phyloP scores from a whole-genome alignment of 1,284 basidiomycete species.

The Cutaneotrichosporon sp. region DNA sequence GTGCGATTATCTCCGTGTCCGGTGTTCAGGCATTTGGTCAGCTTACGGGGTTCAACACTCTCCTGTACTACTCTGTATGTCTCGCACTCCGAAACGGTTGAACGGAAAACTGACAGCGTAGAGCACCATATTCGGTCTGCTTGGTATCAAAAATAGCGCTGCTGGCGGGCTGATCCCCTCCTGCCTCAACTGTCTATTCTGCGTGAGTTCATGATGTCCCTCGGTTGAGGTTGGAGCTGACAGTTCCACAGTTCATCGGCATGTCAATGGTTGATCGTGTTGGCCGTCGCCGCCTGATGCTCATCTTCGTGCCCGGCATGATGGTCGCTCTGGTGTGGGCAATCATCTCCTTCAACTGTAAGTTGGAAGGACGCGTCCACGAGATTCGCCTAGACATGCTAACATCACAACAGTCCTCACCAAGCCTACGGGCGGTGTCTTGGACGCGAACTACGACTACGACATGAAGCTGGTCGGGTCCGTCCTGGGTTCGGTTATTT shows the following conservation, averaged over 20 bases:
- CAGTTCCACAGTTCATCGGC: conserved; percentile 25
- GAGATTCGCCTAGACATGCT: neutral
- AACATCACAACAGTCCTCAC: neutral
- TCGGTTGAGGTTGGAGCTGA: too few species aligned
- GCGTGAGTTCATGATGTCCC: conserved; percentile 1
- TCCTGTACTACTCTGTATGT: conserved; percentile 2
- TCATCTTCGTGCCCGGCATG: conserved; percentile 25
- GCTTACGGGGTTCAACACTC: conserved; percentile 42
- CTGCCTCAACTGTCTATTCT: conserved; percentile 41
- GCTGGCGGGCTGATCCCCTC: conserved; percentile 40
- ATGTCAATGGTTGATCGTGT: conserved; percentile 26
- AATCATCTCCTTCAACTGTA: conserved; percentile 33
- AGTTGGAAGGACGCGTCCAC: conserved; percentile 5
- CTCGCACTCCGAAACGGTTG: too few species aligned
- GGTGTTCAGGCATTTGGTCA: conserved; percentile 26
- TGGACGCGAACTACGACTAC: neutral
- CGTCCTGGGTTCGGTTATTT: conserved; percentile 36
- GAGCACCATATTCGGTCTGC: conserved; percentile 35
- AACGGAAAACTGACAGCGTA: too few species aligned
- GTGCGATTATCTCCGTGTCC: conserved; percentile 22
- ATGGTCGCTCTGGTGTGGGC: conserved; percentile 32
- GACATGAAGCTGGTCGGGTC: conserved; percentile 21
- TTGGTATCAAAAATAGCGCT: conserved; percentile 41
- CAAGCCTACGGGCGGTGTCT: conserved; percentile 9
- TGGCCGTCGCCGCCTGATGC: conserved; percentile 19